A percentile compares a stretch with the other conserved stretches of the same genome.
Conservation (phyloP, 495 filamentous ascomycete genomes). For the Aspergillus coremiiformis region DNA sequence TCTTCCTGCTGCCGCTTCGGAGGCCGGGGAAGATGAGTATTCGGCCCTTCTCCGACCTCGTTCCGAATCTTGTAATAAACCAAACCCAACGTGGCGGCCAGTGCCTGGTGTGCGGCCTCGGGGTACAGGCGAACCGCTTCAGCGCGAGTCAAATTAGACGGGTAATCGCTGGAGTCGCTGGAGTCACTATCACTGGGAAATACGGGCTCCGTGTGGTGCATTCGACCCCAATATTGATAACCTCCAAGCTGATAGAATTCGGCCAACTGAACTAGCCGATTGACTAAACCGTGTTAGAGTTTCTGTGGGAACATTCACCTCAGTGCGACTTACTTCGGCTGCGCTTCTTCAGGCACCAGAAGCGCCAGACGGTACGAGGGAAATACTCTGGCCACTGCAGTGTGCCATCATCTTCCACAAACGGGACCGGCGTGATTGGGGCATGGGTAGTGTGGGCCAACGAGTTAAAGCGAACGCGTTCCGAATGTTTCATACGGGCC, state of each 20-base stretch:
- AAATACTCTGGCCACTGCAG: constrained; percentile 35
- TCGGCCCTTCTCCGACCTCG: constrained; percentile 31
- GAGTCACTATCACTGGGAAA: constrained; percentile 33
- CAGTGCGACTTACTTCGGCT: constrained; percentile 30
- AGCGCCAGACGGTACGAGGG: constrained; percentile 36
- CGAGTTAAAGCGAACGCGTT: constrained; percentile 37
- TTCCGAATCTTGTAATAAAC: constrained; percentile 40
- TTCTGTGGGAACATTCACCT: not conserved
- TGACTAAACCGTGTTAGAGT: constrained; percentile 24
- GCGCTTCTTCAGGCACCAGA: constrained; percentile 39
- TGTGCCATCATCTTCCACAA: constrained; percentile 28
- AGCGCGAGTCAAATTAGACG: constrained; percentile 23
- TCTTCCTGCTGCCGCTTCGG: constrained; percentile 36
- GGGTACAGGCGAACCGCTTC: constrained; percentile 32
- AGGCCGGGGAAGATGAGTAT: constrained; percentile 21
- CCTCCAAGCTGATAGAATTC: constrained; percentile 38
- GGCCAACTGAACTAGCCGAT: constrained; percentile 35
- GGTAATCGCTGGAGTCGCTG: constrained; percentile 32
- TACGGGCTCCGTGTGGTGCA: constrained; percentile 22
- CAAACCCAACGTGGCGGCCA: constrained; percentile 35
- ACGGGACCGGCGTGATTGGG: constrained; percentile 32
- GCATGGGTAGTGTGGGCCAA: constrained; percentile 33
- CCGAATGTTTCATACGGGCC: constrained; percentile 24
- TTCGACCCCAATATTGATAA: constrained; percentile 34
- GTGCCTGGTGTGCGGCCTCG: constrained; percentile 36